A percentile compares a stretch with the other conserved stretches of the same genome.
Conservation (phyloP, 129 eudicot species). For the Lactuca saligna region DNA sequence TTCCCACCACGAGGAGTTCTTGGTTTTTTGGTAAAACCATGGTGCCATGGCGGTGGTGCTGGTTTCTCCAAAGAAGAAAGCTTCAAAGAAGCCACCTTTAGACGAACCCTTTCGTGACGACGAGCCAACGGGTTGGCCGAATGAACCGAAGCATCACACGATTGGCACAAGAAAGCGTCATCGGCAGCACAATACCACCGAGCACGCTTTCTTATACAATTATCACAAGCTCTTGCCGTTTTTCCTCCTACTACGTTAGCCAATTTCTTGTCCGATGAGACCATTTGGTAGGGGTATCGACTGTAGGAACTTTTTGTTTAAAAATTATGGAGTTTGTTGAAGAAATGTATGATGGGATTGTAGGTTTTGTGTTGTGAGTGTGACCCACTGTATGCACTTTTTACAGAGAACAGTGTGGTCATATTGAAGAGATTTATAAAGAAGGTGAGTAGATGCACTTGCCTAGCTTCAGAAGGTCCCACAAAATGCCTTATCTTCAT, state of each 20-base stretch:
- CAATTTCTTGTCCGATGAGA: conserved; percentile 45
- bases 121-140: conserved; percentile 71
- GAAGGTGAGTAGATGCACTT: conserved; percentile 25
- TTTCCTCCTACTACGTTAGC: conserved; percentile 70
- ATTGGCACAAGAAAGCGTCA: conserved; percentile 81
- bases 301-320: conserved; percentile 25
- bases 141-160: conserved; percentile 64
- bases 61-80: conserved; percentile 22
- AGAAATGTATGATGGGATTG: conserved; percentile 27
- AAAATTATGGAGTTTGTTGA: conserved; percentile 2
- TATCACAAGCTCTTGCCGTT: conserved; percentile 81
- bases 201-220: conserved; percentile 73
- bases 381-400: conserved; percentile 52
- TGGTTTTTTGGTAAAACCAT: conserved; percentile 64
- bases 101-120: conserved; percentile 70
- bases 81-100: conserved; percentile 45
- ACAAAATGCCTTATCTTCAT: conserved; percentile 55
- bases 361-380: conserved; percentile 23
- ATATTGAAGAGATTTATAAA: conserved; percentile 23
- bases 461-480: conserved; percentile 33
- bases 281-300: conserved; percentile 26
- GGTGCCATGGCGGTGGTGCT: conserved; percentile 58
- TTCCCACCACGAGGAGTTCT: conserved; percentile 66
- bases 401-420: conserved; percentile 38
- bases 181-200: conserved; percentile 82